phyloP scores from a whole-genome alignment of 1,284 basidiomycete species.

The Leccinum solheimii region DNA sequence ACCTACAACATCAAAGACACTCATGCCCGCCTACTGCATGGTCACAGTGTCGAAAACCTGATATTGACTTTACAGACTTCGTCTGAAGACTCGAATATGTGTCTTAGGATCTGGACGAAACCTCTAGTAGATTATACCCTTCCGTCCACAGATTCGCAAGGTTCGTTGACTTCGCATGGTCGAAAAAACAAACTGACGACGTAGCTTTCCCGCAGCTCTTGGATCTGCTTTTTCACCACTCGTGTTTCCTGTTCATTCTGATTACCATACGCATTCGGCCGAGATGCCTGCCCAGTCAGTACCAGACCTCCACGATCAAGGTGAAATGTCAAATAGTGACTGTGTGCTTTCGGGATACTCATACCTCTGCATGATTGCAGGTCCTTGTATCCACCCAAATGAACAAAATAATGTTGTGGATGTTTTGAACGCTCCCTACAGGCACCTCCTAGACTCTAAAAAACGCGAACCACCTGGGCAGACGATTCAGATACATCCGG shows the following conservation, averaged over 20 bases:
- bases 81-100: background rate
- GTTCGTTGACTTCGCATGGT: background rate
- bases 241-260: background rate
- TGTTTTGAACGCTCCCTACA: background rate
- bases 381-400: background rate
- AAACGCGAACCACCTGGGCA: too few species aligned
- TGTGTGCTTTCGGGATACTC: background rate
- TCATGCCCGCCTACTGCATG: background rate
- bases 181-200: background rate
- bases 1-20: constrained; percentile 3
- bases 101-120: background rate
- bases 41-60: background rate
- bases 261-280: background rate
- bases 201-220: background rate
- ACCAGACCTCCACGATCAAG: background rate
- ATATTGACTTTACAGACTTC: background rate
- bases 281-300: background rate
- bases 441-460: background rate
- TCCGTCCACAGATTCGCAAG: background rate
- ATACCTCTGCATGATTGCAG: background rate
- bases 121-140: background rate
- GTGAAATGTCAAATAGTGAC: background rate
- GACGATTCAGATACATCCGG: background rate
- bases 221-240: background rate
- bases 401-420: background rate